These are phyloP conservation scores for Tetraselmis striata DNA, from an alignment of 139 green algal species.

Conservation along the genomic window DNA sequence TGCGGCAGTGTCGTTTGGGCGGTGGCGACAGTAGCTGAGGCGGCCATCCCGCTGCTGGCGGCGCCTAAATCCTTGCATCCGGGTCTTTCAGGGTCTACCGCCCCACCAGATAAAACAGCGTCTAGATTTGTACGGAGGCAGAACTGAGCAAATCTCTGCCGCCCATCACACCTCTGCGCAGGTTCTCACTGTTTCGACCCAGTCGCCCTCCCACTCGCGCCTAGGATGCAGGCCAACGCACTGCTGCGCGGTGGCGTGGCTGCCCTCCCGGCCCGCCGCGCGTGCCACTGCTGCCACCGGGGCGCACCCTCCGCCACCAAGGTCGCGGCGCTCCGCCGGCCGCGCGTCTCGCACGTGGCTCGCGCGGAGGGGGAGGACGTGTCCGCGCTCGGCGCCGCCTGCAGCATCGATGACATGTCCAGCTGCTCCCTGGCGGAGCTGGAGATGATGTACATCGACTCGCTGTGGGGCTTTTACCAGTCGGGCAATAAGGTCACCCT, in stretches of 20 bases:
- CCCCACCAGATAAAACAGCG: no score
- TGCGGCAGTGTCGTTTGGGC: no score
- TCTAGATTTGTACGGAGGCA: no score
- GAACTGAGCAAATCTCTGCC: no score
- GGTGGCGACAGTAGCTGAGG: no score
- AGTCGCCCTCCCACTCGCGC: no score
- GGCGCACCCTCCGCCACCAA: neutral
- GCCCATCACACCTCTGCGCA: no score
- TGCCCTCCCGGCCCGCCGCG: neutral
- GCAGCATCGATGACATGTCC: constrained; percentile 20
- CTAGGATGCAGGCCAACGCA: neutral
- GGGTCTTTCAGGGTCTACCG: no score
- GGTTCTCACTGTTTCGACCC: no score
- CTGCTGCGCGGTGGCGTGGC: neutral
- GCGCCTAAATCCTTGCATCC: no score
- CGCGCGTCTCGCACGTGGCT: neutral
- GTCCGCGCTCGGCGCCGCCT: neutral
- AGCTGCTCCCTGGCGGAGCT: constrained; percentile 23
- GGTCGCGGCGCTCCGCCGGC: no score
- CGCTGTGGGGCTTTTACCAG: constrained; percentile 27
- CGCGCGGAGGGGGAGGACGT: neutral
- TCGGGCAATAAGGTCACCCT: constrained; percentile 4
- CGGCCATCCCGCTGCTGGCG: no score
- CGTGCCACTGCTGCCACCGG: neutral
- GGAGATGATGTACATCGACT: constrained; percentile 31